Conservation (phyloP, 345 rosid genomes). For the Bruguiera sexangula region DNA sequence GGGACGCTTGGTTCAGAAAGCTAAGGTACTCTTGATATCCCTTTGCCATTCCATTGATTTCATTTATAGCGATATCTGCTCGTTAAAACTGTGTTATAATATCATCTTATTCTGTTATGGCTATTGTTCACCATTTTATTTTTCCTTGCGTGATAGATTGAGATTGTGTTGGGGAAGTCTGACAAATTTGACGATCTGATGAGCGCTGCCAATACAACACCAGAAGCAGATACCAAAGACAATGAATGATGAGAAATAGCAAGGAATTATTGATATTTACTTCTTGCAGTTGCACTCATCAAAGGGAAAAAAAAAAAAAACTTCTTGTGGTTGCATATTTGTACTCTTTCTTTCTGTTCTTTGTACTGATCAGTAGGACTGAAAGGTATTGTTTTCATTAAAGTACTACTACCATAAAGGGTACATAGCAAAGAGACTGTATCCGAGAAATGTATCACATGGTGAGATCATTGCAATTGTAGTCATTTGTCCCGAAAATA, state of each 20-base stretch:
- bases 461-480: not conserved
- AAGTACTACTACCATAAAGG: no score
- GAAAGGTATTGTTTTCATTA: no score
- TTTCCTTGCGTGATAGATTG: slow-evolving; percentile 38
- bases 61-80: not conserved
- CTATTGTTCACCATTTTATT: not conserved
- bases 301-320: no score
- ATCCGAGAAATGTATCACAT: not conserved
- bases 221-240: slow-evolving; percentile 21
- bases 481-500: not conserved
- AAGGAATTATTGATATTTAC: slow-evolving; percentile 2
- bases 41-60: not conserved
- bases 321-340: not conserved
- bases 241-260: slow-evolving; percentile 27
- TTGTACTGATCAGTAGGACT: no score
- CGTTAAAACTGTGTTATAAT: not conserved
- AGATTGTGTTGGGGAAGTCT: slow-evolving; percentile 69
- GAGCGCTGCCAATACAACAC: slow-evolving; percentile 30
- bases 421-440: no score
- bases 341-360: no score
- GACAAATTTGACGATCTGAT: slow-evolving; percentile 69
- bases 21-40: slow-evolving; percentile 46
- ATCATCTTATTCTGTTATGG: not conserved
- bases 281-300: slow-evolving; percentile 2
- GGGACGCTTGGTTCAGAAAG: slow-evolving; percentile 78